Conservation (phyloP, 306 rosid species). For the Quercus glauca region DNA sequence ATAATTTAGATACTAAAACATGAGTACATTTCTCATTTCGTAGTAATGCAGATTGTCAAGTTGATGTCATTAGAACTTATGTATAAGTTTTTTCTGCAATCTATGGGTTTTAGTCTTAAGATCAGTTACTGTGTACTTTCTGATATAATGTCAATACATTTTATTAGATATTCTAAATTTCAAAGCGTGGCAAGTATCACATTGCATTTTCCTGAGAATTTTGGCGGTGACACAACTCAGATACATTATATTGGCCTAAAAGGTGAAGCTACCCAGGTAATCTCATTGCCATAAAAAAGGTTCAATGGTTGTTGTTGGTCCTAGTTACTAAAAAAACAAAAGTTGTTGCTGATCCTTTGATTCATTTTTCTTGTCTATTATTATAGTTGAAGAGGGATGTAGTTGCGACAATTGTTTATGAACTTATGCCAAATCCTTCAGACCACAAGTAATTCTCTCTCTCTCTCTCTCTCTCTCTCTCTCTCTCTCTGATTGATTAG, state of each 20-base stretch:
- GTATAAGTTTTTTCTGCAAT: neutral
- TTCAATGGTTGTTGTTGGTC: slow-evolving; percentile 2
- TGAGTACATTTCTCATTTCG: slow-evolving; percentile 1
- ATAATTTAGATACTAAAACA: neutral
- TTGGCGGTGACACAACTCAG: slow-evolving; percentile 78
- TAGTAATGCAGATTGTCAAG: slow-evolving; percentile 2
- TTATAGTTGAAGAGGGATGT: slow-evolving; percentile 87
- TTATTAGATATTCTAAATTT: slow-evolving; percentile 80
- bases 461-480: neutral
- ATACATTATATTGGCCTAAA: slow-evolving; percentile 93
- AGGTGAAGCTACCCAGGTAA: slow-evolving; percentile 98
- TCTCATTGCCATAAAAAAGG: slow-evolving; percentile 9
- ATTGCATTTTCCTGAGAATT: slow-evolving; percentile 86
- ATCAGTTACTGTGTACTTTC: neutral
- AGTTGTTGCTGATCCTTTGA: slow-evolving; percentile 3
- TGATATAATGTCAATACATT: slow-evolving; percentile 16
- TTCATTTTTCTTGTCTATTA: slow-evolving; percentile 8
- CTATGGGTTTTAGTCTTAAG: slow-evolving; percentile 12
- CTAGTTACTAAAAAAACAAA: neutral
- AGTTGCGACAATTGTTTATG: slow-evolving; percentile 86
- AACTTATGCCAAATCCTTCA: slow-evolving; percentile 92
- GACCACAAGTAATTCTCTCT: slow-evolving; percentile 83
- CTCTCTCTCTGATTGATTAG: neutral
- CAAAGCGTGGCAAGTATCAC: slow-evolving; percentile 91
- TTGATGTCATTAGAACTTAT: neutral